Conservation (phyloP, 805 yeast species). For the Candida endomychidarum region DNA sequence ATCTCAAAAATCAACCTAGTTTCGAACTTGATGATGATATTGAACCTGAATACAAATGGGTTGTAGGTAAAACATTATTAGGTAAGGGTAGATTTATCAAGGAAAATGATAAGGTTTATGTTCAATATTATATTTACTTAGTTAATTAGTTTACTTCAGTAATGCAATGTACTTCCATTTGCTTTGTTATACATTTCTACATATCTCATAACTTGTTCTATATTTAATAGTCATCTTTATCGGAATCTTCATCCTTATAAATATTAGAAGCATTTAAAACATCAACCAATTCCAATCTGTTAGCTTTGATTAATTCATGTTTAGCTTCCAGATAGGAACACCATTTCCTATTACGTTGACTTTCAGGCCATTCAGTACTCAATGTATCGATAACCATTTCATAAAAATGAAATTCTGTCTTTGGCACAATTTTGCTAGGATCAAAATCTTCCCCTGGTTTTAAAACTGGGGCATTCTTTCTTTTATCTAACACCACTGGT, state of each 20-base stretch:
- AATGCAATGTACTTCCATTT: too few species aligned
- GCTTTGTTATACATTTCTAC: too few species aligned
- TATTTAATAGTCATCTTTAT: constrained; percentile 13
- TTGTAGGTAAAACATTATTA: constrained; percentile 44
- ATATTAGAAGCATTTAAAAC: constrained; percentile 62
- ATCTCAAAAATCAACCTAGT: constrained; percentile 49
- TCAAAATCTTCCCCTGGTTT: constrained; percentile 29
- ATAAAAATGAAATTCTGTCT: constrained; percentile 85
- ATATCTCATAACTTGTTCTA: background rate
- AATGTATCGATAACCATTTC: constrained; percentile 66
- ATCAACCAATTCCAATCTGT: constrained; percentile 64
- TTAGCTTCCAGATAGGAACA: constrained; percentile 66
- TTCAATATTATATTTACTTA: constrained; percentile 55
- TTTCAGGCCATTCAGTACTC: constrained; percentile 76
- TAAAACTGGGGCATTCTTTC: constrained; percentile 39
- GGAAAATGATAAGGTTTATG: constrained; percentile 46
- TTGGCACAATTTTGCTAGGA: constrained; percentile 51
- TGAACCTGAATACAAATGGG: constrained; percentile 52
- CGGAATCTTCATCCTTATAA: constrained; percentile 28
- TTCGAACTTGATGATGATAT: constrained; percentile 43
- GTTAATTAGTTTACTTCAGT: too few species aligned
- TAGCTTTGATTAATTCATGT: constrained; percentile 53
- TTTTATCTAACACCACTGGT: constrained; percentile 64
- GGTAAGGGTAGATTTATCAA: constrained; percentile 63
- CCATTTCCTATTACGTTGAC: constrained; percentile 68